Percentiles rank a stretch among this genome's conserved stretches.
phyloP scores from a whole-genome alignment of 768 basidiomycete genomes.

The Suillus clintonianus region DNA sequence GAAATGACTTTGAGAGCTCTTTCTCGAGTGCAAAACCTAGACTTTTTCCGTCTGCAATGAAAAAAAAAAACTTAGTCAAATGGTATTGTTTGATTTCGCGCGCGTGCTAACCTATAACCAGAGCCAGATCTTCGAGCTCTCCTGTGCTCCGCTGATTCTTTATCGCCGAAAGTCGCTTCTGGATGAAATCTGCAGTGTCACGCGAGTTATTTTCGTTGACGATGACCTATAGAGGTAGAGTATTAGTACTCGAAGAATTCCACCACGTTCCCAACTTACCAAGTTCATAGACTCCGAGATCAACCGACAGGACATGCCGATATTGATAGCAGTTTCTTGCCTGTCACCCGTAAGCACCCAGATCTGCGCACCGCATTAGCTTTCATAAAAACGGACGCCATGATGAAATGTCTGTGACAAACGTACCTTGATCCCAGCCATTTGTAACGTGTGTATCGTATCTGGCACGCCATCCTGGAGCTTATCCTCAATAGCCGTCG shows the following conservation, averaged over 20 bases:
- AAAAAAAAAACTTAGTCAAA: not conserved
- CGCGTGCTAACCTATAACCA: slow-evolving; percentile 77
- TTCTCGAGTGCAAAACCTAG: slow-evolving; percentile 92
- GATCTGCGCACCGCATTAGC: slow-evolving; percentile 48
- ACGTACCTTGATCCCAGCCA: slow-evolving; percentile 92
- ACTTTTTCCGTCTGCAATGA: slow-evolving; percentile 84
- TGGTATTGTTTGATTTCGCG: not conserved
- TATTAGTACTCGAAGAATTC: not conserved
- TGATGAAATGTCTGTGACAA: not conserved
- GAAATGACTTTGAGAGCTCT: slow-evolving; percentile 83
- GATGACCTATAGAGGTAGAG: slow-evolving; percentile 62
- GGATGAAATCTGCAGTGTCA: slow-evolving; percentile 84
- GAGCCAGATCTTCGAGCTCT: slow-evolving; percentile 91
- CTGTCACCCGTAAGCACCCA: slow-evolving; percentile 99
- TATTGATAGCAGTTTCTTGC: slow-evolving; percentile 99
- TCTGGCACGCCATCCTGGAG: slow-evolving; percentile 98
- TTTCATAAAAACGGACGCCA: slow-evolving; percentile 7
- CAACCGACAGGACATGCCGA: slow-evolving; percentile 94
- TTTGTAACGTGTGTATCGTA: slow-evolving; percentile 95
- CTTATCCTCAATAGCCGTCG: slow-evolving; percentile 98
- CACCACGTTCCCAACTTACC: slow-evolving; percentile 41
- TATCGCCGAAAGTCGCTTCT: slow-evolving; percentile 87
- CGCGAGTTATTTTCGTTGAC: slow-evolving; percentile 87
- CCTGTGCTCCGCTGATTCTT: slow-evolving; percentile 90
- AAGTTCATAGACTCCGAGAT: slow-evolving; percentile 99